Percentiles rank a stretch among this genome's conserved stretches.
Conservation (phyloP, 805 yeast genomes). For the Metschnikowia santaceciliae region DNA sequence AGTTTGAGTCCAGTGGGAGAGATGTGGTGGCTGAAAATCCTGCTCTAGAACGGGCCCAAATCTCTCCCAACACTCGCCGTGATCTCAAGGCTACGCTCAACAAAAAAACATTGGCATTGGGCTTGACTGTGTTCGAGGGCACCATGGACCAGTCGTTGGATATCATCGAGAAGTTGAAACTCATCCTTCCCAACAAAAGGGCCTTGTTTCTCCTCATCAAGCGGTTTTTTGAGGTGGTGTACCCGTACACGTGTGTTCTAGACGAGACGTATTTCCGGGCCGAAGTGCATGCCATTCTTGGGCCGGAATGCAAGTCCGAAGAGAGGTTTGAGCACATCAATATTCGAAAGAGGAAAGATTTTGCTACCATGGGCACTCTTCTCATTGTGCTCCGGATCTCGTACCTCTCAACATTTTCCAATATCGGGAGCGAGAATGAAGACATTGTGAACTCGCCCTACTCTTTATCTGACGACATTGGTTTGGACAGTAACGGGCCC, state of each 20-base stretch:
- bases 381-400: slow-evolving; percentile 50
- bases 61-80: not conserved
- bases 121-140: slow-evolving; percentile 32
- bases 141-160: slow-evolving; percentile 24
- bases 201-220: slow-evolving; percentile 16
- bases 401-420: slow-evolving; percentile 45
- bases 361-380: slow-evolving; percentile 48
- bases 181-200: slow-evolving; percentile 17
- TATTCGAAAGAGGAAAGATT: slow-evolving; percentile 40
- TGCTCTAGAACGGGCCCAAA: not conserved
- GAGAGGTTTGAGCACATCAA: slow-evolving; percentile 21
- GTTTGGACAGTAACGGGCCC: not conserved
- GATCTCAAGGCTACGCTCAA: slow-evolving; percentile 20
- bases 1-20: not conserved
- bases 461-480: not conserved
- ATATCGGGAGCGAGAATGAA: slow-evolving; percentile 14
- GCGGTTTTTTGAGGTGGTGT: slow-evolving; percentile 17
- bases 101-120: slow-evolving; percentile 29
- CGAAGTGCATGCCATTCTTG: slow-evolving; percentile 44
- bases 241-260: slow-evolving; percentile 20
- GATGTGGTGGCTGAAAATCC: not conserved
- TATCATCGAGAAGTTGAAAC: slow-evolving; percentile 16
- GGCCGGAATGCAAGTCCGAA: slow-evolving; percentile 12
- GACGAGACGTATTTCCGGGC: slow-evolving; percentile 25
- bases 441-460: slow-evolving; percentile 3